phyloP scores from a whole-genome alignment of 148 eudicot species.

The Beta vulgaris region DNA sequence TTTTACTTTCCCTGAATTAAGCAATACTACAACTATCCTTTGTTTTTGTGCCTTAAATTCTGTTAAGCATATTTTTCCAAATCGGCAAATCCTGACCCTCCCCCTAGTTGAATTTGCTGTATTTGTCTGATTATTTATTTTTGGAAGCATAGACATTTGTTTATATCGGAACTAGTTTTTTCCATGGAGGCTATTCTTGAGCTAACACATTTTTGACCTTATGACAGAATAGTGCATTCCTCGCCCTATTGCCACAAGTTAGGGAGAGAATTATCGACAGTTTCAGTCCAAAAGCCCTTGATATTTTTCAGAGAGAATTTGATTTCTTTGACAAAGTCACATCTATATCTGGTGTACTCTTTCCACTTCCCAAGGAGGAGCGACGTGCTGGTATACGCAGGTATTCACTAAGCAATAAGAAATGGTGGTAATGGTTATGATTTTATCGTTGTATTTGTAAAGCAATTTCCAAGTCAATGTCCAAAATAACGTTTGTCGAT shows the following conservation, averaged over 20 bases:
- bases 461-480: no score
- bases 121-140: not conserved
- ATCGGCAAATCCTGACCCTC: not conserved
- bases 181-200: not conserved
- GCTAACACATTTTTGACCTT: conserved; percentile 17
- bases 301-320: conserved; percentile 76
- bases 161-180: not conserved
- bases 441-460: no score
- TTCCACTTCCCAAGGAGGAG: conserved; percentile 89
- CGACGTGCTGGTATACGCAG: conserved; percentile 92
- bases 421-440: no score
- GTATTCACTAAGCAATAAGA: no score
- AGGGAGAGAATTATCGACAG: conserved; percentile 78
- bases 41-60: no score
- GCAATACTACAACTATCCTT: no score
- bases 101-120: not conserved
- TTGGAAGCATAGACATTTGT: not conserved
- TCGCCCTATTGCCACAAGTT: conserved; percentile 62
- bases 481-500: no score
- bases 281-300: conserved; percentile 72
- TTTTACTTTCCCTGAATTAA: no score
- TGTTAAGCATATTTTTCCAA: no score
- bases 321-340: conserved; percentile 98
- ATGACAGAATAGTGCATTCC: conserved; percentile 63
- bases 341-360: conserved; percentile 83